These are phyloP conservation scores for Talaromyces funiculosus DNA, from an alignment of 2,329 filamentous ascomycete species.

Conservation along the genomic window DNA sequence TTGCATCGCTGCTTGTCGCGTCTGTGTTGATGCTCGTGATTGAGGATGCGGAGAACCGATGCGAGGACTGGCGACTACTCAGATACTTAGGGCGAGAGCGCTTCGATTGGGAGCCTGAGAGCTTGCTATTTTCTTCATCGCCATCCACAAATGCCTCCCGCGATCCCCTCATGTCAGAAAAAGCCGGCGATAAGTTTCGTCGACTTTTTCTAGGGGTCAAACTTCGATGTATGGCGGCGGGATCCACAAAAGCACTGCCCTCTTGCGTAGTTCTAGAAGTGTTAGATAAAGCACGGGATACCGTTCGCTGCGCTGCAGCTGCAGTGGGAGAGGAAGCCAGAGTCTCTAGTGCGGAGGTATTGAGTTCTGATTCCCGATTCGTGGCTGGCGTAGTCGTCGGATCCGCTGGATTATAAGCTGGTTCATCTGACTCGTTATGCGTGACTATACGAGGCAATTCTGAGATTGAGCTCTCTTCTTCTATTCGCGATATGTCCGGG, in stretches of 20 bases:
- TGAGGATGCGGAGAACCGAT: slow-evolving; percentile 56
- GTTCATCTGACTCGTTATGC: slow-evolving; percentile 12
- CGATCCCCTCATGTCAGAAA: slow-evolving; percentile 21
- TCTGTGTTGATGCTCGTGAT: slow-evolving; percentile 53
- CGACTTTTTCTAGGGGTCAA: slow-evolving; percentile 23
- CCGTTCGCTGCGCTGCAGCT: slow-evolving; percentile 37
- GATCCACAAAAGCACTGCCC: not conserved
- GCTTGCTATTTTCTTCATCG: slow-evolving; percentile 17
- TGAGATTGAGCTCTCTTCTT: not conserved
- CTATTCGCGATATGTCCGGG: slow-evolving; percentile 20
- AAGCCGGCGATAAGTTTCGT: slow-evolving; percentile 26
- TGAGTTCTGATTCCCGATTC: slow-evolving; percentile 22
- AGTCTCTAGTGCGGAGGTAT: slow-evolving; percentile 38
- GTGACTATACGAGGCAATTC: slow-evolving; percentile 7
- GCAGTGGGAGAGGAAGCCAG: slow-evolving; percentile 42
- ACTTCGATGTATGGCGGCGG: slow-evolving; percentile 16
- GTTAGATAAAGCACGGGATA: slow-evolving; percentile 34
- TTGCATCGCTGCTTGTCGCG: slow-evolving; percentile 63
- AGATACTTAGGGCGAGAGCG: slow-evolving; percentile 52
- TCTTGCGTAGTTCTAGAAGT: slow-evolving; percentile 17
- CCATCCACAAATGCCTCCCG: slow-evolving; percentile 22
- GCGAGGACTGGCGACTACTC: slow-evolving; percentile 50
- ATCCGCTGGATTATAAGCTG: slow-evolving; percentile 8
- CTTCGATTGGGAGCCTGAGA: slow-evolving; percentile 20
- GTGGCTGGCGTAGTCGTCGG: slow-evolving; percentile 13